These are phyloP conservation scores for Xerocomellus intermedius DNA, from an alignment of 768 basidiomycete genomes.

Conservation along the genomic window DNA sequence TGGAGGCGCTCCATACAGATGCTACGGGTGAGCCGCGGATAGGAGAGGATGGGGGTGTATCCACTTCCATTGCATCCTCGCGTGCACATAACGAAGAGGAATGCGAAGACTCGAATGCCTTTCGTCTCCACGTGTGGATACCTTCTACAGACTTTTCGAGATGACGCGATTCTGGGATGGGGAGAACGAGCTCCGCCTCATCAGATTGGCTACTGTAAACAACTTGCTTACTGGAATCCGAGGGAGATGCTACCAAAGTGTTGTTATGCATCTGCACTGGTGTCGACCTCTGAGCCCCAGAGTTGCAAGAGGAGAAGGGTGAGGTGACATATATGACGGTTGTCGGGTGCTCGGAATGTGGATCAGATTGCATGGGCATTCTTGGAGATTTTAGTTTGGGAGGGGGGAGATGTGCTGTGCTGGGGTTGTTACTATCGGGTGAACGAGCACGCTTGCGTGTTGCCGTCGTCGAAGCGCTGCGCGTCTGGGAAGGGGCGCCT, in stretches of 20 bases:
- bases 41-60: constrained; percentile 12
- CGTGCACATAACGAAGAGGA: background rate
- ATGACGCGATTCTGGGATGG: constrained; percentile 25
- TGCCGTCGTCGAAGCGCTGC: constrained; percentile 11
- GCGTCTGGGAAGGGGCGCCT: constrained; percentile 10
- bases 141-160: constrained; percentile 33
- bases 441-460: constrained; percentile 30
- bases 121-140: constrained; percentile 45
- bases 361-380: constrained; percentile 15
- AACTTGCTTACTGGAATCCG: constrained; percentile 31
- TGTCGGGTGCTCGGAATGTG: constrained; percentile 2
- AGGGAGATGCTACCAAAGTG: constrained; percentile 16
- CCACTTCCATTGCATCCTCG: constrained; percentile 21
- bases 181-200: constrained; percentile 52
- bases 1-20: background rate
- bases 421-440: constrained; percentile 12
- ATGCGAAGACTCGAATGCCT: constrained; percentile 22
- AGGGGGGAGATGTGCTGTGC: background rate
- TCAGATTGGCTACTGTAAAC: constrained; percentile 69
- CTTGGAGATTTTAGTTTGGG: constrained; percentile 21
- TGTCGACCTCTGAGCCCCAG: constrained; percentile 21
- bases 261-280: constrained; percentile 1
- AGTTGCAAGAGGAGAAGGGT: constrained; percentile 34
- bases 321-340: constrained; percentile 11
- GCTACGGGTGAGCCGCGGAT: constrained; percentile 6